A percentile compares a stretch with the other conserved stretches of the same genome.
Evolutionary conservation across 2,329 filamentous ascomycete species (phyloP).

Genomic region (Ceratocystis alfenasii): DNA sequence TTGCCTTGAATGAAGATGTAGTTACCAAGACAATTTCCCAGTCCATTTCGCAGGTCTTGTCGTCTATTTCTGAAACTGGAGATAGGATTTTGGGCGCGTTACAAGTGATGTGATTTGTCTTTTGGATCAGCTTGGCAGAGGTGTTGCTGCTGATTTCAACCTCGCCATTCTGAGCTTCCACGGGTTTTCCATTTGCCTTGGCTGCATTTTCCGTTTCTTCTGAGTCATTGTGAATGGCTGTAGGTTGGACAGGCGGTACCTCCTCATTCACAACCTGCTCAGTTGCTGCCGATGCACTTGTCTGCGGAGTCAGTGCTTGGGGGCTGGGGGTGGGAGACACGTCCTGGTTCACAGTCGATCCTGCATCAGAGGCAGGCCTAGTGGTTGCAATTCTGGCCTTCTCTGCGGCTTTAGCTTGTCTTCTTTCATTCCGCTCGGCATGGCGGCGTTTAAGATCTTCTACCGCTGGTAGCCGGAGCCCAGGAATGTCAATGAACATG

Average conservation of each 20-base stretch:
- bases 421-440: not conserved
- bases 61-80: not conserved
- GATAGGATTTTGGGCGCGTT: not conserved
- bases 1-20: constrained; percentile 18
- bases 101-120: not conserved
- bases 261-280: not conserved
- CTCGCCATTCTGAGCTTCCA: not conserved
- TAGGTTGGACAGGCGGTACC: not conserved
- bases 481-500: constrained; percentile 12
- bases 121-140: not conserved
- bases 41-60: constrained; percentile 11
- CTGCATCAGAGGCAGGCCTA: not conserved
- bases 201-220: not conserved
- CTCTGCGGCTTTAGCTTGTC: not conserved
- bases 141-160: not conserved
- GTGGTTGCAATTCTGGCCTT: not conserved
- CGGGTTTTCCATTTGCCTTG: not conserved
- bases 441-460: not conserved
- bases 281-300: not conserved
- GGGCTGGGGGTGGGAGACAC: not conserved
- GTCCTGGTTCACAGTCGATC: not conserved
- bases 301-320: not conserved
- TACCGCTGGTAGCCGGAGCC: not conserved
- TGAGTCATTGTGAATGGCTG: not conserved
- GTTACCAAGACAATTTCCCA: constrained; percentile 20